These are phyloP conservation scores for Wickerhamomyces silvicola DNA, from an alignment of 805 yeast species.

Conservation along the genomic window DNA sequence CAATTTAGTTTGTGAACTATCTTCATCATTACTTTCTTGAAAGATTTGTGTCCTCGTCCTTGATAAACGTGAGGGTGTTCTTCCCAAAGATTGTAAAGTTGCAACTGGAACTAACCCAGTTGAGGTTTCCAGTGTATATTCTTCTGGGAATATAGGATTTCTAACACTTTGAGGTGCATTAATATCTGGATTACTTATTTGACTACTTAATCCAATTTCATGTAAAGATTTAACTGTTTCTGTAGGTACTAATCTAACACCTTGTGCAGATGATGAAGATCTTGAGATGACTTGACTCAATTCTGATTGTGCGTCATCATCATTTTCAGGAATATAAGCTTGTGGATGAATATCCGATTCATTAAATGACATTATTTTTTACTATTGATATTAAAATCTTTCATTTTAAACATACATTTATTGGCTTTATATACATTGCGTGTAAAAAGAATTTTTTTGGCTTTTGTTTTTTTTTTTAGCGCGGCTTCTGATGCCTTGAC, in stretches of 20 bases:
- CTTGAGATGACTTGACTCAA: constrained; percentile 25
- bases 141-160: constrained; percentile 85
- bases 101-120: constrained; percentile 84
- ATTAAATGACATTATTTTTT: constrained; percentile 5
- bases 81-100: constrained; percentile 63
- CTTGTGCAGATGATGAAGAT: constrained; percentile 12
- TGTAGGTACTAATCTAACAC: constrained; percentile 42
- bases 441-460: too few species aligned
- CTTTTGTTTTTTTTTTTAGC: too few species aligned
- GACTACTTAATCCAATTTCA: constrained; percentile 53
- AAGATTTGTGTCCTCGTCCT: constrained; percentile 34
- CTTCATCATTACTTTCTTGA: too few species aligned
- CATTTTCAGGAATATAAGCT: constrained; percentile 33
- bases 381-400: too few species aligned
- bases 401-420: too few species aligned
- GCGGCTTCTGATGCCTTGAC: too few species aligned
- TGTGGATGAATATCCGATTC: constrained; percentile 22
- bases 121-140: constrained; percentile 78
- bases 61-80: constrained; percentile 33
- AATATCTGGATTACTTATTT: constrained; percentile 48
- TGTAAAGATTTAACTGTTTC: constrained; percentile 70
- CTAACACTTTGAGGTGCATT: constrained; percentile 47
- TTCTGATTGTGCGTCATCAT: constrained; percentile 41
- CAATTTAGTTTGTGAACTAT: too few species aligned
- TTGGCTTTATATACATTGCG: too few species aligned